Evolutionary conservation across 805 yeast species (phyloP).

Genomic region (Starmera quercuum): DNA sequence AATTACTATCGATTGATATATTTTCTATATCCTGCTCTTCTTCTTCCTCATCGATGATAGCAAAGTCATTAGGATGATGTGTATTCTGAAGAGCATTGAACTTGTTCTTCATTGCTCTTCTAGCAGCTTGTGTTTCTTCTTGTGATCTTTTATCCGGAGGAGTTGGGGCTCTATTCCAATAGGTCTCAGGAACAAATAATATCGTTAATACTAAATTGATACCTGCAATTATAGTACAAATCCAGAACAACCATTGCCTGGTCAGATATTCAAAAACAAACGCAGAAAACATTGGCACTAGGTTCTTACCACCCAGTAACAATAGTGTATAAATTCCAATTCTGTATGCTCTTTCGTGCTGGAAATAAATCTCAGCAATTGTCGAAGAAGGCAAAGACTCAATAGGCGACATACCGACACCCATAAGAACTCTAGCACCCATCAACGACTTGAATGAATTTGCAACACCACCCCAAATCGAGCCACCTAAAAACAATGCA

Average conservation of each 20-base stretch:
- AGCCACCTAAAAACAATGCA: slow-evolving; percentile 40
- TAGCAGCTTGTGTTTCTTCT: slow-evolving; percentile 41
- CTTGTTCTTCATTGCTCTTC: slow-evolving; percentile 24
- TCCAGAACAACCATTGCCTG: slow-evolving; percentile 59
- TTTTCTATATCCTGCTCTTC: background rate
- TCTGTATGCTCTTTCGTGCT: slow-evolving; percentile 55
- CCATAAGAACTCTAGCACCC: slow-evolving; percentile 51
- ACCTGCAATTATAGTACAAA: slow-evolving; percentile 45
- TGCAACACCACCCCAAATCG: slow-evolving; percentile 48
- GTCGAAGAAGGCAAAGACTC: slow-evolving; percentile 56
- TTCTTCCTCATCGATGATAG: background rate
- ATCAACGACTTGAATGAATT: slow-evolving; percentile 39
- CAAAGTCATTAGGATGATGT: slow-evolving; percentile 2
- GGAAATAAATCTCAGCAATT: slow-evolving; percentile 52
- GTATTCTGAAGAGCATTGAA: slow-evolving; percentile 1
- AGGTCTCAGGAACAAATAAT: slow-evolving; percentile 57
- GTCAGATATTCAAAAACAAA: slow-evolving; percentile 39
- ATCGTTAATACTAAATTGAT: slow-evolving; percentile 34
- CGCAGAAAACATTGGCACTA: slow-evolving; percentile 49
- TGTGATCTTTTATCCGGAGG: slow-evolving; percentile 38
- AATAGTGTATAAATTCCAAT: slow-evolving; percentile 50
- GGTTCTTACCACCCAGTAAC: slow-evolving; percentile 53
- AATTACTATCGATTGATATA: background rate
- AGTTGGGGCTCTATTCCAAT: slow-evolving; percentile 50
- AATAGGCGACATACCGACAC: slow-evolving; percentile 54